phyloP scores from a whole-genome alignment of 441 rosid genomes.

The Populus trichocarpa region DNA sequence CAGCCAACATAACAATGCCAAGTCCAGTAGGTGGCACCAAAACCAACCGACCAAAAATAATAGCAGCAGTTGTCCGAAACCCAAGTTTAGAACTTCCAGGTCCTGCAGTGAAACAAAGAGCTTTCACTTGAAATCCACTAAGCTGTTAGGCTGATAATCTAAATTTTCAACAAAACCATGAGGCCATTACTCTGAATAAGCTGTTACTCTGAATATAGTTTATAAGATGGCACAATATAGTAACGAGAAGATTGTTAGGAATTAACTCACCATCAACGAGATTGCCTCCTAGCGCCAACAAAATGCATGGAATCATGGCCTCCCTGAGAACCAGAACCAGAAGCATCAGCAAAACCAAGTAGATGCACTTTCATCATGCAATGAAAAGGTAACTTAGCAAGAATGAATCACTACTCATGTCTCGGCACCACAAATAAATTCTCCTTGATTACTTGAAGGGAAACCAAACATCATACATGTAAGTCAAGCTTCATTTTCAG shows the following conservation, averaged over 20 bases:
- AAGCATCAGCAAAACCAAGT: constrained; percentile 2
- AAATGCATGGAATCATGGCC: constrained; percentile 97
- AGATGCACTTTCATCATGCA: neutral
- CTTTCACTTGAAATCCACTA: neutral
- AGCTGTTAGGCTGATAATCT: neutral
- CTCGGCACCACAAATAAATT: neutral
- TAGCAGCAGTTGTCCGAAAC: constrained; percentile 74
- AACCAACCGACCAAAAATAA: constrained; percentile 64
- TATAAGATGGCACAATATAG: neutral
- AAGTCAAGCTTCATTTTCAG: neutral
- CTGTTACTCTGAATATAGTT: too few species aligned
- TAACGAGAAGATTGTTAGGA: neutral
- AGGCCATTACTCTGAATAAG: neutral
- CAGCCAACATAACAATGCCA: constrained; percentile 86
- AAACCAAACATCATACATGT: neutral
- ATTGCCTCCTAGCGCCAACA: constrained; percentile 95
- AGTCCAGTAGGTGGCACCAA: constrained; percentile 90
- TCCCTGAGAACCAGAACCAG: constrained; percentile 53
- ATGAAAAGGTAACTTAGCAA: neutral
- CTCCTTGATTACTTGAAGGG: neutral
- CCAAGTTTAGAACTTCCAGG: constrained; percentile 98
- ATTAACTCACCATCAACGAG: constrained; percentile 75
- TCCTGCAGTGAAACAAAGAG: constrained; percentile 43
- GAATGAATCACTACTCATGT: neutral
- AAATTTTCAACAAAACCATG: neutral